Evolutionary conservation across 345 rosid species (phyloP).

Genomic region (Lumnitzera racemosa): DNA sequence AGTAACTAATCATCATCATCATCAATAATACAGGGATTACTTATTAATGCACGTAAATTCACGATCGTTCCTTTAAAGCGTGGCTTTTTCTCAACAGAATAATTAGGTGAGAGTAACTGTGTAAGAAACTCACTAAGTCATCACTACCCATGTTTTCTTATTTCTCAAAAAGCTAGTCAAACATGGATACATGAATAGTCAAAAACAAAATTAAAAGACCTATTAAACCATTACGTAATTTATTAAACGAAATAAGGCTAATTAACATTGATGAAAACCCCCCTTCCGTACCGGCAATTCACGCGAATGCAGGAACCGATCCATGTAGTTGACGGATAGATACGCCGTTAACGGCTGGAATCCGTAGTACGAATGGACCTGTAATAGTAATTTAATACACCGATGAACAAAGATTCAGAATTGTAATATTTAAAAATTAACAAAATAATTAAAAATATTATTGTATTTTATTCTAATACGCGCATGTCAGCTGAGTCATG

Average conservation of each 20-base stretch:
- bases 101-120: no score
- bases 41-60: no score
- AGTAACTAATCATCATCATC: no score
- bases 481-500: background rate
- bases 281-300: conserved; percentile 53
- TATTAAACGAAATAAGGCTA: background rate
- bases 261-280: conserved; percentile 4
- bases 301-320: conserved; percentile 73
- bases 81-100: no score
- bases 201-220: conserved; percentile 7
- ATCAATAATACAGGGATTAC: no score
- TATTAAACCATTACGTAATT: background rate
- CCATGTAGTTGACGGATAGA: conserved; percentile 92
- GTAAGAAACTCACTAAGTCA: no score
- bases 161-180: conserved; percentile 28
- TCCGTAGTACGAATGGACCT: conserved; percentile 67
- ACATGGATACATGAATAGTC: conserved; percentile 12
- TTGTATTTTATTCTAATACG: background rate
- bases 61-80: no score
- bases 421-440: no score
- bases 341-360: conserved; percentile 93
- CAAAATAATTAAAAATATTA: no score
- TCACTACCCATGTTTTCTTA: no score
- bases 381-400: conserved; percentile 11
- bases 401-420: background rate